A percentile compares a stretch with the other conserved stretches of the same genome.
phyloP scores from a whole-genome alignment of 2,329 filamentous ascomycete species.

The Sarocladium oryzae region DNA sequence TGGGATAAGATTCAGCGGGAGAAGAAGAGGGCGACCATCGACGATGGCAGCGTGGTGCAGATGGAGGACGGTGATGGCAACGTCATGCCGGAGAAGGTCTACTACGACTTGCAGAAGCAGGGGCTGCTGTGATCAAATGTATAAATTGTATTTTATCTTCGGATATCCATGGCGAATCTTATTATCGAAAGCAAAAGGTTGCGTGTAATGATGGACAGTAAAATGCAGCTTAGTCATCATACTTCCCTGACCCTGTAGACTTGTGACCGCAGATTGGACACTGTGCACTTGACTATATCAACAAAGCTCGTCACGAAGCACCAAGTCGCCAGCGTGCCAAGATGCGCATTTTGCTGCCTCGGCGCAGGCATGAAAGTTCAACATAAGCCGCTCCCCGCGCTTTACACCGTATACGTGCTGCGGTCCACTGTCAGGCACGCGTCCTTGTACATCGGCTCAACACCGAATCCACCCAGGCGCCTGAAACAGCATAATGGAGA shows the following conservation, averaged over 20 bases:
- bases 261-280: background rate
- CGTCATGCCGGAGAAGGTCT: constrained; percentile 99
- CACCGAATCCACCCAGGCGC: constrained; percentile 77
- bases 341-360: constrained; percentile 5
- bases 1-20: constrained; percentile 93
- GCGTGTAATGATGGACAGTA: background rate
- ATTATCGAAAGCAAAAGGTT: background rate
- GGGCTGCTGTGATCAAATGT: constrained; percentile 58
- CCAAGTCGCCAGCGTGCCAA: background rate
- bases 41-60: constrained; percentile 82
- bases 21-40: constrained; percentile 68
- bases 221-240: constrained; percentile 11
- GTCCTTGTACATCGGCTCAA: constrained; percentile 83
- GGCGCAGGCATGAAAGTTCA: constrained; percentile 1
- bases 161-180: background rate
- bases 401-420: constrained; percentile 91
- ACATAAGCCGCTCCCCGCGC: constrained; percentile 64
- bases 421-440: constrained; percentile 70
- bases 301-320: background rate
- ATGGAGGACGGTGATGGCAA: constrained; percentile 98
- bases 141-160: constrained; percentile 7
- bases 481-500: constrained; percentile 89
- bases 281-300: background rate
- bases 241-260: background rate
- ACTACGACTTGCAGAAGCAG: constrained; percentile 89